Evolutionary conservation across 495 filamentous ascomycete species (phyloP).

Genomic region (Xylaria acuta): DNA sequence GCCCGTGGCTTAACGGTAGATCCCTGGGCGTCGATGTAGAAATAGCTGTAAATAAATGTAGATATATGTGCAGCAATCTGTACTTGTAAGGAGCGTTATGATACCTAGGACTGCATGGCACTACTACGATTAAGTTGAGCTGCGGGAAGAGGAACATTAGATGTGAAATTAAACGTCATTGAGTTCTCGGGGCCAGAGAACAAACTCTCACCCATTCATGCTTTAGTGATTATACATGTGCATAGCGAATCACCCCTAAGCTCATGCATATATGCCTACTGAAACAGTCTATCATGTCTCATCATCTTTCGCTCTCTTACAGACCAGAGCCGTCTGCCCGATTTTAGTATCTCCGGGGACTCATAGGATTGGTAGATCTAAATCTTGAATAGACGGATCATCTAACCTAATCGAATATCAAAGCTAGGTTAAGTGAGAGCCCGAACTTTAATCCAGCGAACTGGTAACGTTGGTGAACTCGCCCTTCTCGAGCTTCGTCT

Average conservation of each 20-base stretch:
- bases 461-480: slow-evolving; percentile 98
- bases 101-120: slow-evolving; percentile 1
- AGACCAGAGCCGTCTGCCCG: not conserved
- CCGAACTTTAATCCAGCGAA: slow-evolving; percentile 59
- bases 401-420: not conserved
- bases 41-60: not conserved
- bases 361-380: not conserved
- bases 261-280: slow-evolving; percentile 22
- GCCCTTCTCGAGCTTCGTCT: slow-evolving; percentile 96
- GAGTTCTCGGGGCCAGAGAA: not conserved
- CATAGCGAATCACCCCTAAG: slow-evolving; percentile 11
- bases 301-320: slow-evolving; percentile 23
- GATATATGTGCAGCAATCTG: not conserved
- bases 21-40: not conserved
- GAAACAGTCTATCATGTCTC: slow-evolving; percentile 35
- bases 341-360: not conserved
- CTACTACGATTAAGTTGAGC: not conserved
- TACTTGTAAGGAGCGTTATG: not conserved
- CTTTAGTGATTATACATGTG: slow-evolving; percentile 38
- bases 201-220: not conserved
- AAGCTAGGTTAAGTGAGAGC: not conserved
- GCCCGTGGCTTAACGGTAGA: not conserved
- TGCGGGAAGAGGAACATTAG: not conserved
- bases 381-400: not conserved
- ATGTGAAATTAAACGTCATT: not conserved